A percentile compares a stretch with the other conserved stretches of the same genome.
phyloP scores from a whole-genome alignment of 805 yeast genomes.

The Naumovozyma dairenensis region DNA sequence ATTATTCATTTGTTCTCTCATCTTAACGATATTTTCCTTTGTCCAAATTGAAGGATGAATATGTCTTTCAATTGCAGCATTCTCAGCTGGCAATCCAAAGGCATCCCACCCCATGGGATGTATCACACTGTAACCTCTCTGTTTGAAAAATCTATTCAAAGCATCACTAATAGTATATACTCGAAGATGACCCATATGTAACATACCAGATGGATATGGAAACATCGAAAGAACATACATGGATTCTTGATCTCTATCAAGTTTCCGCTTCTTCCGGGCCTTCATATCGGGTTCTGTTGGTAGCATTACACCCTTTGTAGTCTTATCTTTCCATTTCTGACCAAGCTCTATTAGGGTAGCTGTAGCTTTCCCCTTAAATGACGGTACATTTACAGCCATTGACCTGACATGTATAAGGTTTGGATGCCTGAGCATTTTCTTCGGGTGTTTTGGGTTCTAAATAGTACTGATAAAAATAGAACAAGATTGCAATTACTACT shows the following conservation, averaged over 20 bases:
- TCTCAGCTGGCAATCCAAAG: conserved; percentile 96
- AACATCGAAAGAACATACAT: conserved; percentile 74
- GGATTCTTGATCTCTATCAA: conserved; percentile 6
- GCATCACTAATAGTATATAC: conserved; percentile 89
- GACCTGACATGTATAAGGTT: too few relatives aligned
- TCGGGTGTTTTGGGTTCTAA: too few relatives aligned
- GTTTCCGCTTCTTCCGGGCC: neutral
- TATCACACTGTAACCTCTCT: conserved; percentile 66
- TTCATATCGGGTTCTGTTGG: neutral
- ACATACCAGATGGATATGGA: conserved; percentile 90
- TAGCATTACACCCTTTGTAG: conserved; percentile 9
- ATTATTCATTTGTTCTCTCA: conserved; percentile 70
- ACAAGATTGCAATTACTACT: too few relatives aligned
- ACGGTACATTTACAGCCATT: too few relatives aligned
- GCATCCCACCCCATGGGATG: conserved; percentile 99
- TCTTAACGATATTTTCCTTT: conserved; percentile 59
- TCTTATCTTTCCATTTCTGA: conserved; percentile 23
- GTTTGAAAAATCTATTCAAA: conserved; percentile 64
- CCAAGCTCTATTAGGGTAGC: conserved; percentile 12
- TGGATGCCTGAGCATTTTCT: too few relatives aligned
- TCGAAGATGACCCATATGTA: conserved; percentile 90
- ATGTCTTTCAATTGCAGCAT: conserved; percentile 86
- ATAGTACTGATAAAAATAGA: too few relatives aligned
- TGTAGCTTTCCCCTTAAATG: neutral
- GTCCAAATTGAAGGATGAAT: conserved; percentile 84